Percentiles rank a stretch among this genome's conserved stretches.
Evolutionary conservation across 257 asterid genomes (phyloP).

Genomic region (Solanum stenotomum): DNA sequence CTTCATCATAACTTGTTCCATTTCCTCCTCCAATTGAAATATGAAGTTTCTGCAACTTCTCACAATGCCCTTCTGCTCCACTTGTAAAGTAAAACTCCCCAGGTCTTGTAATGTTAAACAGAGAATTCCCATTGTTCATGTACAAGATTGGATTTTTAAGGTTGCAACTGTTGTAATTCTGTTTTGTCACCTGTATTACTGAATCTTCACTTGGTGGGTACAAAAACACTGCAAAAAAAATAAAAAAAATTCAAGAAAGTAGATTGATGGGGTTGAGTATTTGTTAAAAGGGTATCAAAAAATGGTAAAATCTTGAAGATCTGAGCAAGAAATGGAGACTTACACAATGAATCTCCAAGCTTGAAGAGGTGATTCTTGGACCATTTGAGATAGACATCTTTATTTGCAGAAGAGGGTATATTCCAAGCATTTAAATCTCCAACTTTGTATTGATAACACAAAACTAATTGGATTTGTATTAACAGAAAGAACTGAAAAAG

Average conservation of each 20-base stretch:
- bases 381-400: conserved; percentile 56
- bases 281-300: background rate
- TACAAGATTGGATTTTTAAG: conserved; percentile 63
- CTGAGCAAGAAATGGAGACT: background rate
- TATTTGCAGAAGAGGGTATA: conserved; percentile 53
- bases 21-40: conserved; percentile 56
- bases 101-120: conserved; percentile 48
- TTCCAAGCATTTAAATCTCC: conserved; percentile 78
- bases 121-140: conserved; percentile 74
- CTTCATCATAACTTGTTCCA: conserved; percentile 31
- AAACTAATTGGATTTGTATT: conserved; percentile 16
- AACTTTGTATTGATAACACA: conserved; percentile 49
- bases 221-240: conserved; percentile 57
- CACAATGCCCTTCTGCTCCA: conserved; percentile 58
- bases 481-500: conserved; percentile 30
- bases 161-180: conserved; percentile 55
- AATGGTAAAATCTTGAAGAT: background rate
- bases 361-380: conserved; percentile 43
- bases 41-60: conserved; percentile 58
- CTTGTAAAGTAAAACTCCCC: conserved; percentile 78
- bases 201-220: conserved; percentile 98
- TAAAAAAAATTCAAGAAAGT: background rate
- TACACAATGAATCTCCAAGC: conserved; percentile 79
- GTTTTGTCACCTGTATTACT: conserved; percentile 57
- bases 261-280: background rate